Conservation (phyloP, 2,329 filamentous ascomycete genomes). For the Lojkania enalia region DNA sequence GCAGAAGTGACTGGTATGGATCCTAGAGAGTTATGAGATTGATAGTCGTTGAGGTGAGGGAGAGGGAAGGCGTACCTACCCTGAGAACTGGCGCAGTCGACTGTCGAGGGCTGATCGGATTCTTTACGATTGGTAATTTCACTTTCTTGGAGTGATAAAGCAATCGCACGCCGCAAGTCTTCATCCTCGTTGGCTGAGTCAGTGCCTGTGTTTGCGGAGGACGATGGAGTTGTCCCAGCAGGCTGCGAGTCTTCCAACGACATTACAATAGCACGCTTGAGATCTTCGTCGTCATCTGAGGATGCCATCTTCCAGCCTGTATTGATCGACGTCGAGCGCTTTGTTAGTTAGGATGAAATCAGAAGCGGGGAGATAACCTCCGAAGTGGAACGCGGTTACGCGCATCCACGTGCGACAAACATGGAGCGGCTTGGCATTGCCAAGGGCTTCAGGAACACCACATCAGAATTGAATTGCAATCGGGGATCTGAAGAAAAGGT, state of each 20-base stretch:
- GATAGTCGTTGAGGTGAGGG: neutral
- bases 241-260: constrained; percentile 20
- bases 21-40: neutral
- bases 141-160: constrained; percentile 27
- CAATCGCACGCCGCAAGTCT: constrained; percentile 33
- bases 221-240: neutral
- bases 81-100: neutral
- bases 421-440: constrained; percentile 7
- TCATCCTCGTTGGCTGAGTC: constrained; percentile 26
- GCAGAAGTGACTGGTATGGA: neutral
- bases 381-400: neutral
- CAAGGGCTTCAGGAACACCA: too few species aligned
- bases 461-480: too few species aligned
- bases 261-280: constrained; percentile 30
- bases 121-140: neutral
- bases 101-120: neutral
- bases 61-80: neutral
- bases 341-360: neutral
- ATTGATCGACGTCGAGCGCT: neutral
- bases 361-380: neutral
- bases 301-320: constrained; percentile 20
- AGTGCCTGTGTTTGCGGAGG: constrained; percentile 9
- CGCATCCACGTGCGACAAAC: neutral
- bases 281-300: constrained; percentile 33
- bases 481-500: too few species aligned